Evolutionary conservation across 495 filamentous ascomycete species (phyloP).

Genomic region (Penicillium atrosanguineum): DNA sequence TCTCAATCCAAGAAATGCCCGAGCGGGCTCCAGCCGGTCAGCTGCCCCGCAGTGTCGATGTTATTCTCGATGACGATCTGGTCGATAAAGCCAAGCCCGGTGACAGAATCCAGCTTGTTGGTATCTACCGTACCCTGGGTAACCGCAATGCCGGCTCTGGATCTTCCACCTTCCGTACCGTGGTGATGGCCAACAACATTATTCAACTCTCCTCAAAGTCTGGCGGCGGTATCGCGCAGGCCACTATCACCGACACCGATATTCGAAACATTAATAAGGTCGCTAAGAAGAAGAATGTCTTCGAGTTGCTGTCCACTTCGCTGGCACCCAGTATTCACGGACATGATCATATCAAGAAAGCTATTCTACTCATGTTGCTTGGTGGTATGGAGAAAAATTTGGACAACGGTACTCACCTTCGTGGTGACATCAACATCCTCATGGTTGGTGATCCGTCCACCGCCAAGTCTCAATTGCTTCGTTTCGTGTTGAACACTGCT

Average conservation of each 20-base stretch:
- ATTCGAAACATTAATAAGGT: conserved; percentile 99
- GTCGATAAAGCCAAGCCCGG: conserved; percentile 95
- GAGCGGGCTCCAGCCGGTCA: conserved; percentile 95
- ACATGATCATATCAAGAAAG: conserved; percentile 97
- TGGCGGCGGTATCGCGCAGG: conserved; percentile 88
- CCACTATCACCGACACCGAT: conserved; percentile 93
- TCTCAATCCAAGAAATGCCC: conserved; percentile 99
- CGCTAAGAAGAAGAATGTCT: conserved; percentile 90
- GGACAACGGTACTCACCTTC: conserved; percentile 95
- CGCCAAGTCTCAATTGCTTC: conserved; percentile 94
- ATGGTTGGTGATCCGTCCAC: conserved; percentile 99
- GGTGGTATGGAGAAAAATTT: conserved; percentile 98
- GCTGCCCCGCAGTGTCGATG: conserved; percentile 94
- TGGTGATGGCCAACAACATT: conserved; percentile 92
- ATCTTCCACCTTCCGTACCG: conserved; percentile 87
- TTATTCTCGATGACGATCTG: conserved; percentile 94
- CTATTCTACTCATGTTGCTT: conserved; percentile 94
- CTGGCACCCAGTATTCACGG: conserved; percentile 97
- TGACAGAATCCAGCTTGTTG: conserved; percentile 93
- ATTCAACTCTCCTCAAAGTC: conserved; percentile 95
- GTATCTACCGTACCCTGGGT: conserved; percentile 88
- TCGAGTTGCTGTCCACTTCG: conserved; percentile 91
- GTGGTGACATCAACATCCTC: conserved; percentile 98
- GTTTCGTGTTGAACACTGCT: conserved; percentile 96
- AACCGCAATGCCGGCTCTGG: conserved; percentile 87